phyloP scores from a whole-genome alignment of 257 asterid species.

The Cinchona pubescens region DNA sequence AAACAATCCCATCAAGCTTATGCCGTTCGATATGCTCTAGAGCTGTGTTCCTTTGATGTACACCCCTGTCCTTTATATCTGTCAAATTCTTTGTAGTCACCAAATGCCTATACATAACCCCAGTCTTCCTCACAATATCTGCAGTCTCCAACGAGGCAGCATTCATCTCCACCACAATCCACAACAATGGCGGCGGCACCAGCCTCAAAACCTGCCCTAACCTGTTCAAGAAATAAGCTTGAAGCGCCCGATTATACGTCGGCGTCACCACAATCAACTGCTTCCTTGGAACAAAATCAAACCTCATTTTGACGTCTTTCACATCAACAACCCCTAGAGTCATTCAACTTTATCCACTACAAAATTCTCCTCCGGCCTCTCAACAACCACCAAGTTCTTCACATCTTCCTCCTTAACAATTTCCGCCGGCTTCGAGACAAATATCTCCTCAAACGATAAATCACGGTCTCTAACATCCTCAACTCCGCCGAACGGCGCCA shows the following conservation, averaged over 20 bases:
- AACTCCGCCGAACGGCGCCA: constrained; percentile 57
- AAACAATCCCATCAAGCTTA: constrained; percentile 81
- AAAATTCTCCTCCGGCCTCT: constrained; percentile 31
- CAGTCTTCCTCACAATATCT: constrained; percentile 73
- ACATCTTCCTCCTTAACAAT: constrained; percentile 29
- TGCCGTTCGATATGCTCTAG: constrained; percentile 87
- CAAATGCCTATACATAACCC: constrained; percentile 81
- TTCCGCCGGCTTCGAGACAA: constrained; percentile 21
- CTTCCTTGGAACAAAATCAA: constrained; percentile 43
- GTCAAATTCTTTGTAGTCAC: constrained; percentile 66
- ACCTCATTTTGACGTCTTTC: constrained; percentile 18
- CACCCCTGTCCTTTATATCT: constrained; percentile 78
- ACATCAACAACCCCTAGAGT: constrained; percentile 26
- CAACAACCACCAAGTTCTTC: constrained; percentile 20
- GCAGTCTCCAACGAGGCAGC: constrained; percentile 75
- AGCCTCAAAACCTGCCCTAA: constrained; percentile 86
- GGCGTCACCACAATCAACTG: constrained; percentile 85
- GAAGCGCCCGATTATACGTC: constrained; percentile 78
- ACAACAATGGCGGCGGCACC: constrained; percentile 69
- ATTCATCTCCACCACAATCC: constrained; percentile 96
- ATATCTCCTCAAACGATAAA: constrained; percentile 45
- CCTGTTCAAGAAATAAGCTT: constrained; percentile 81
- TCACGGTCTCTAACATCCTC: constrained; percentile 41
- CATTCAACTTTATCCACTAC: constrained; percentile 42
- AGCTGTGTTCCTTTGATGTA: constrained; percentile 91